phyloP scores from a whole-genome alignment of 2,329 filamentous ascomycete genomes.

The Akanthomyces dipterigenus region DNA sequence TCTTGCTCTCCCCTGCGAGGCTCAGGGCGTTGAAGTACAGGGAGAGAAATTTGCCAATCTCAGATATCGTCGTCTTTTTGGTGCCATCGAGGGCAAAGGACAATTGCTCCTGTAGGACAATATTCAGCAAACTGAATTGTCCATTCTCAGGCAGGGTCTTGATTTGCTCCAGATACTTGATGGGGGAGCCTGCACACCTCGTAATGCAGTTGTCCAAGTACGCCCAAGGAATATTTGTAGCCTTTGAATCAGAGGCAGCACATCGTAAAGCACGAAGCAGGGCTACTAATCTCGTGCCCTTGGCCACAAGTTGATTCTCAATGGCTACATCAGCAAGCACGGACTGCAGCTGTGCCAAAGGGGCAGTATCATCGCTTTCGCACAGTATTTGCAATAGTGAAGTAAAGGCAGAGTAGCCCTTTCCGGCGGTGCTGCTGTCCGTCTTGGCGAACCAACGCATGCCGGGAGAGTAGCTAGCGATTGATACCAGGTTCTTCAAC shows the following conservation, averaged over 20 bases:
- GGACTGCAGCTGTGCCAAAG: constrained; percentile 39
- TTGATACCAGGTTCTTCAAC: constrained; percentile 71
- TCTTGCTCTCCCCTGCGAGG: constrained; percentile 38
- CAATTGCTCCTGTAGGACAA: constrained; percentile 71
- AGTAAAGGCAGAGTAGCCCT: constrained; percentile 56
- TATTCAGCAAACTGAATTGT: constrained; percentile 53
- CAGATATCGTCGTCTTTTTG: constrained; percentile 31
- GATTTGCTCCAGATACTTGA: constrained; percentile 74
- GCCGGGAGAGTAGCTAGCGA: constrained; percentile 71
- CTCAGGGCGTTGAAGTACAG: constrained; percentile 49
- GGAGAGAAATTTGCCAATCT: constrained; percentile 52
- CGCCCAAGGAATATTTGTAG: constrained; percentile 46
- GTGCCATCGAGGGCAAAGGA: constrained; percentile 55
- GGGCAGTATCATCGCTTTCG: constrained; percentile 22
- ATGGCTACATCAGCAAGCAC: constrained; percentile 55
- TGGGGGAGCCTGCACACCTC: constrained; percentile 66
- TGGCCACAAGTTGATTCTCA: constrained; percentile 61
- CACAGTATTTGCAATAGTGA: constrained; percentile 51
- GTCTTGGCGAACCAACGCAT: constrained; percentile 87
- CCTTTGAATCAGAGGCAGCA: constrained; percentile 13
- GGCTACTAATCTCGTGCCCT: constrained; percentile 39
- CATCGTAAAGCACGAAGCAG: constrained; percentile 32
- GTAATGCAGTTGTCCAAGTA: constrained; percentile 81
- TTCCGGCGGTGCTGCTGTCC: constrained; percentile 43
- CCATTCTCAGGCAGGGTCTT: constrained; percentile 33